Percentiles rank a stretch among this genome's conserved stretches.
Evolutionary conservation across 163 green algal genomes (phyloP).

Genomic region (Prototheca wickerhamii): DNA sequence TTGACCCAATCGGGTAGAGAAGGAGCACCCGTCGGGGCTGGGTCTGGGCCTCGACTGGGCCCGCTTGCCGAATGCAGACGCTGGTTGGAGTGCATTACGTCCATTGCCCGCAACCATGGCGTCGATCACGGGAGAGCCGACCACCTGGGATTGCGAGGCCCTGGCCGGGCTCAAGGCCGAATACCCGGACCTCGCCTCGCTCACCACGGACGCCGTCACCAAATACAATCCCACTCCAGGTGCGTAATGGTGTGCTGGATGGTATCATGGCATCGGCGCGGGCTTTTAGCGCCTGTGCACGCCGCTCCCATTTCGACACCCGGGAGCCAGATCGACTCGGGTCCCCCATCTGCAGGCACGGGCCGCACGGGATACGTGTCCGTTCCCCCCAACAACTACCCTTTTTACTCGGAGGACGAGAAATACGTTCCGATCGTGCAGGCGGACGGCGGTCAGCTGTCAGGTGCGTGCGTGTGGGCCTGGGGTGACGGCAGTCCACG

Average conservation of each 20-base stretch:
- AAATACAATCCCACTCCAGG: constrained; percentile 75
- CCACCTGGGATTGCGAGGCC: constrained; percentile 14
- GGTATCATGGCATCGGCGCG: neutral
- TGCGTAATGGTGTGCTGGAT: constrained; percentile 6
- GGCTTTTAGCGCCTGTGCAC: neutral
- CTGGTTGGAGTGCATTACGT: too few species aligned
- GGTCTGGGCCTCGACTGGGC: too few species aligned
- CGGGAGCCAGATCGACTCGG: neutral
- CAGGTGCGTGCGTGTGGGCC: constrained; percentile 40
- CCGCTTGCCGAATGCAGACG: too few species aligned
- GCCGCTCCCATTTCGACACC: neutral
- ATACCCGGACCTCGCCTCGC: constrained; percentile 15
- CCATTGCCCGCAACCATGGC: too few species aligned
- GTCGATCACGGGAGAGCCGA: constrained; percentile 1
- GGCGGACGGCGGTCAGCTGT: constrained; percentile 76
- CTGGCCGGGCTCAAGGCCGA: constrained; percentile 10
- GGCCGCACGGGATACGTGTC: constrained; percentile 66
- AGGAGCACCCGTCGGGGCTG: too few species aligned
- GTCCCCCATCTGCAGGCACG: constrained; percentile 41
- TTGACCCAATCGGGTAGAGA: too few species aligned
- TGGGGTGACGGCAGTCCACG: neutral
- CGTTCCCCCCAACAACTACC: constrained; percentile 87
- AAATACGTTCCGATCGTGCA: constrained; percentile 80
- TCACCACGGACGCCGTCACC: constrained; percentile 17
- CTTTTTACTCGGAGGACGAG: constrained; percentile 77